Evolutionary conservation across 768 basidiomycete species (phyloP).

Genomic region (Suillus occidentalis): DNA sequence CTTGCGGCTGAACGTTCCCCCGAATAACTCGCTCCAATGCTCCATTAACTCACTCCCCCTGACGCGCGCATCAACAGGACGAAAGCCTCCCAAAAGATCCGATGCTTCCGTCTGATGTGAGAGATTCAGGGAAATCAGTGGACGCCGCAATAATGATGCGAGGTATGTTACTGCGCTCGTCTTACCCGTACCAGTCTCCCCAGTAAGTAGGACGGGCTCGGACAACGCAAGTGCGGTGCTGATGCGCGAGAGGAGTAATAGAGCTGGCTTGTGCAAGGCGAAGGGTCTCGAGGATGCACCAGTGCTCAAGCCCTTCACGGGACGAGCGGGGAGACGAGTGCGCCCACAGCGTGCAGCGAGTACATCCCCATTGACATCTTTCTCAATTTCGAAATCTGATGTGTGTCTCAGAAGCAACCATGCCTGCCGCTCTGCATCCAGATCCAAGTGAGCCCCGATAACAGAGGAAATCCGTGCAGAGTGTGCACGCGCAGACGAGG

Average conservation of each 20-base stretch:
- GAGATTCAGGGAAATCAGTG: conserved; percentile 86
- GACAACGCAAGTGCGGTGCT: conserved; percentile 64
- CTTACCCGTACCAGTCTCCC: conserved; percentile 99
- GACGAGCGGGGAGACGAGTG: conserved; percentile 52
- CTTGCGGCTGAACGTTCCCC: conserved; percentile 82
- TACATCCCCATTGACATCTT: conserved; percentile 61
- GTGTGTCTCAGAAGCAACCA: conserved; percentile 69
- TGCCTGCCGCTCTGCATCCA: conserved; percentile 66
- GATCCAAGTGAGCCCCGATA: conserved; percentile 60
- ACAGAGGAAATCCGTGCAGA: conserved; percentile 48
- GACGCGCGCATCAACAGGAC: conserved; percentile 87
- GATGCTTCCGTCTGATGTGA: conserved; percentile 96
- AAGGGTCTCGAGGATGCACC: conserved; percentile 58
- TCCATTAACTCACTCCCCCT: conserved; percentile 71
- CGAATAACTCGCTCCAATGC: conserved; percentile 79
- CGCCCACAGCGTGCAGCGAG: conserved; percentile 62
- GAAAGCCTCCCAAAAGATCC: conserved; percentile 93
- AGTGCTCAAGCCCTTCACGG: conserved; percentile 36
- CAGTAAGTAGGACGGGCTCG: conserved; percentile 90
- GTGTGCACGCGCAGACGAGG: conserved; percentile 50
- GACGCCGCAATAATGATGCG: conserved; percentile 70
- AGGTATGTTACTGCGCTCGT: conserved; percentile 90
- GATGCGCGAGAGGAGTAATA: conserved; percentile 77
- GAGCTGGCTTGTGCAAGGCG: conserved; percentile 85
- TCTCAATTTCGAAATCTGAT: conserved; percentile 69